phyloP scores from a whole-genome alignment of 176 grass and related monocot species.

The Ensete glaucum region DNA sequence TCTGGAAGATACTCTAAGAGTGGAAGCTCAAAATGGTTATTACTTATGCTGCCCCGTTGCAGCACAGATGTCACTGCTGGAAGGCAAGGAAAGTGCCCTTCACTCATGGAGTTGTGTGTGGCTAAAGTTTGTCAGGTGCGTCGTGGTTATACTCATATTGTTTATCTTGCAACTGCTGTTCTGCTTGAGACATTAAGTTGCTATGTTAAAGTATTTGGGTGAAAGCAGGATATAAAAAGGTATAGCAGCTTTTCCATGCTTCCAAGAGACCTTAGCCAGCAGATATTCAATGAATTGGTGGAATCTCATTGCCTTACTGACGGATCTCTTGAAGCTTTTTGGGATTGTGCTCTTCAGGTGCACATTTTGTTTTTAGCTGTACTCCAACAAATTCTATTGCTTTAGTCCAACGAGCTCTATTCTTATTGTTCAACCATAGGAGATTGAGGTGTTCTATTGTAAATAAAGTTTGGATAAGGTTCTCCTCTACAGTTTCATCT shows the following conservation, averaged over 20 bases:
- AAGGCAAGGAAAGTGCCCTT: constrained; percentile 42
- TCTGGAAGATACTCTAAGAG: constrained; percentile 76
- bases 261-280: constrained; percentile 95
- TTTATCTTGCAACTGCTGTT: neutral
- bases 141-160: neutral
- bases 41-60: constrained; percentile 52
- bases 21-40: constrained; percentile 79
- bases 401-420: no score
- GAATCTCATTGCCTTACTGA: constrained; percentile 50
- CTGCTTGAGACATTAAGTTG: neutral
- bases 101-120: constrained; percentile 75
- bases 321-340: constrained; percentile 53
- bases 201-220: constrained; percentile 18
- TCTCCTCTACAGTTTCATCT: no score
- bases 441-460: no score
- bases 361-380: constrained; percentile 11
- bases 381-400: neutral
- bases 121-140: constrained; percentile 70
- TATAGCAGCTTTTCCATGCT: constrained; percentile 72
- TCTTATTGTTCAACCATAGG: no score
- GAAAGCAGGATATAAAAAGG: constrained; percentile 66
- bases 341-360: constrained; percentile 86
- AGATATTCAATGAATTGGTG: constrained; percentile 83
- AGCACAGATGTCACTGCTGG: constrained; percentile 22
- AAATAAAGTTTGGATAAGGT: no score